Conservation (phyloP, 1,284 basidiomycete genomes). For the Melanopsichium pennsylvanicum region DNA sequence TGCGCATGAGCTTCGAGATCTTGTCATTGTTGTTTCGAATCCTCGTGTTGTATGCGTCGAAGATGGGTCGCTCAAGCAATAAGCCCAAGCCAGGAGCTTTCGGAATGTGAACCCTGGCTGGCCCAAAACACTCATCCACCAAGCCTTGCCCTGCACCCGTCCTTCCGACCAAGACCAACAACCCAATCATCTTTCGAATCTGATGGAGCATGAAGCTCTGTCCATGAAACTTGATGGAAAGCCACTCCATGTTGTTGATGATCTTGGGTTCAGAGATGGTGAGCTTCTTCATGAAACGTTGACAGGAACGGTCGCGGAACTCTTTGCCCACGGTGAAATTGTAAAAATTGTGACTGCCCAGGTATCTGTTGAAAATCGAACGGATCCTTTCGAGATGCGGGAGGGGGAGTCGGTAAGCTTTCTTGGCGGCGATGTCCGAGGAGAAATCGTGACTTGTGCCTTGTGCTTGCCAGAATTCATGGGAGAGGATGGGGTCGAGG, state of each 20-base stretch:
- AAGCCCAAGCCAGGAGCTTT: constrained; percentile 96
- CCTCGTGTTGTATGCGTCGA: constrained; percentile 78
- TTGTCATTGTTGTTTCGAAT: constrained; percentile 64
- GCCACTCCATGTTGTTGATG: constrained; percentile 92
- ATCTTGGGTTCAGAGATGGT: constrained; percentile 69
- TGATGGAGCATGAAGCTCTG: constrained; percentile 99
- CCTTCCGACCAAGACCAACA: constrained; percentile 73
- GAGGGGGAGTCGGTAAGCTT: constrained; percentile 48
- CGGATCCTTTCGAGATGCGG: constrained; percentile 48
- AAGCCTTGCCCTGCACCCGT: constrained; percentile 52
- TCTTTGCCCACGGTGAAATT: constrained; percentile 93
- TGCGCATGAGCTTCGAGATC: constrained; percentile 66
- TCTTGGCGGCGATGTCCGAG: constrained; percentile 56
- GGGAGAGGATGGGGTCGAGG: constrained; percentile 41
- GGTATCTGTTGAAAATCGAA: constrained; percentile 44
- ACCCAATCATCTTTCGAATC: constrained; percentile 93
- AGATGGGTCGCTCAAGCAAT: constrained; percentile 90
- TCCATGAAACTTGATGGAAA: constrained; percentile 90
- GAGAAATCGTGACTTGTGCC: constrained; percentile 39
- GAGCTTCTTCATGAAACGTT: constrained; percentile 70
- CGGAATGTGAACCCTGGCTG: constrained; percentile 83
- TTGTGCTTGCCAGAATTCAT: constrained; percentile 60
- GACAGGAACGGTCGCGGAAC: constrained; percentile 80
- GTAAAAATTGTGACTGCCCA: constrained; percentile 78
- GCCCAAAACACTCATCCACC: constrained; percentile 70